Percentiles rank a stretch among this genome's conserved stretches.
Conservation (phyloP, 108 stramenopile genomes). For the Skeletonema tropicum region DNA sequence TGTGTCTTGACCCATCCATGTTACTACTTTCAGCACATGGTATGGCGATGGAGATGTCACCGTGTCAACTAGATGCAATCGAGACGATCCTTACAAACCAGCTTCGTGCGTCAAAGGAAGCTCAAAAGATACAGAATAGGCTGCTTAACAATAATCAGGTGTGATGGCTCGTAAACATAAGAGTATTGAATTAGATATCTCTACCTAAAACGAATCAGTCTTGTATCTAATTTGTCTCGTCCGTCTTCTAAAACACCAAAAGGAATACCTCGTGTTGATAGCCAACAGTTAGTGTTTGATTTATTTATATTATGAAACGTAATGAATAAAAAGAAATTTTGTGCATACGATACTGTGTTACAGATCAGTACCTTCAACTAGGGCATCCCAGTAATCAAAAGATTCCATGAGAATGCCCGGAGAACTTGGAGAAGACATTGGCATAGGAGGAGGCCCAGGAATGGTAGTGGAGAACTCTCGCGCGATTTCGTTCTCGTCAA, state of each 20-base stretch:
- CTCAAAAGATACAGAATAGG: slow-evolving; percentile 59
- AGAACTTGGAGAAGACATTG: neutral
- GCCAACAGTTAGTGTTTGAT: neutral
- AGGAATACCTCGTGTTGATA: too few relatives aligned
- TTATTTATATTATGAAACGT: neutral
- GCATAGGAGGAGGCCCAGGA: slow-evolving; percentile 9
- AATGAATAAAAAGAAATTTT: neutral
- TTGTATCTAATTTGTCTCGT: too few relatives aligned
- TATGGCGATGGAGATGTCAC: slow-evolving; percentile 78
- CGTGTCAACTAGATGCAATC: slow-evolving; percentile 72
- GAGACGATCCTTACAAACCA: slow-evolving; percentile 60
- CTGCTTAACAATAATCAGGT: slow-evolving; percentile 25
- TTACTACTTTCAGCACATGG: slow-evolving; percentile 66
- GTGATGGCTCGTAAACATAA: neutral
- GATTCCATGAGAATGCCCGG: slow-evolving; percentile 9
- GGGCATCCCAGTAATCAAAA: slow-evolving; percentile 50
- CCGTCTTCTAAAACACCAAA: too few relatives aligned
- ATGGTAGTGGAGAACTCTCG: slow-evolving; percentile 25
- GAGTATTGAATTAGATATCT: neutral
- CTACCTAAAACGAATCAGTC: neutral
- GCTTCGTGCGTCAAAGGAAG: slow-evolving; percentile 55
- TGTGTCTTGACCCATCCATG: slow-evolving; percentile 77
- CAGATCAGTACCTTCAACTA: slow-evolving; percentile 24
- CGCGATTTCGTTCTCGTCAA: slow-evolving; percentile 43
- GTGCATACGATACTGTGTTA: neutral